Conservation (phyloP, 1,284 basidiomycete species). For the Vanrija sp. region DNA sequence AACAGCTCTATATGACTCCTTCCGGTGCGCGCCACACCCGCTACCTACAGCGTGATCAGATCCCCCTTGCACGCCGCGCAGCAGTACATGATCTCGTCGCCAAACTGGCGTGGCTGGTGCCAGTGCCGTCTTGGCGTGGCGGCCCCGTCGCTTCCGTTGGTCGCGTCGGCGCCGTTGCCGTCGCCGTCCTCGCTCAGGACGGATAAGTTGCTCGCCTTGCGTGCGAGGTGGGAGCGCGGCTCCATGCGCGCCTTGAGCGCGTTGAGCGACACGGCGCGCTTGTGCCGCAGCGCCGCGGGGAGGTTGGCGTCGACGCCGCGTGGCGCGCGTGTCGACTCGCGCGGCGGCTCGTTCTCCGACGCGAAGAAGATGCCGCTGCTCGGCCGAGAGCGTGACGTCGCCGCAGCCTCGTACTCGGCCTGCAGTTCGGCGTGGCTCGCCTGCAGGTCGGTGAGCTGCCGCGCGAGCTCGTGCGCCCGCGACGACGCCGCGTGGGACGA, state of each 20-base stretch:
- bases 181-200: constrained; percentile 4
- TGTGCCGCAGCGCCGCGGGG: constrained; percentile 71
- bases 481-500: constrained; percentile 67
- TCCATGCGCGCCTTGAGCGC: constrained; percentile 84
- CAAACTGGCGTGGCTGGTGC: constrained; percentile 32
- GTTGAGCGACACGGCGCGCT: constrained; percentile 74
- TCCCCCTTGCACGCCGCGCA: constrained; percentile 48
- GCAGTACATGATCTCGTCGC: constrained; percentile 50
- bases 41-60: constrained; percentile 37
- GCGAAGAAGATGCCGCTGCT: not conserved
- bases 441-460: constrained; percentile 52
- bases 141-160: not conserved
- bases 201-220: not conserved
- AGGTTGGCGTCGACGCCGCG: constrained; percentile 58
- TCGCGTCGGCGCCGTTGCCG: not conserved
- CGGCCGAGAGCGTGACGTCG: not conserved
- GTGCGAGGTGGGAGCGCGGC: not conserved
- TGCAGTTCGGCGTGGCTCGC: constrained; percentile 15
- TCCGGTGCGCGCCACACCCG: too few relatives aligned
- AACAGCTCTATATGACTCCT: not conserved
- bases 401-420: not conserved
- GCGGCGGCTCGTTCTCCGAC: not conserved
- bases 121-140: not conserved
- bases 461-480: constrained; percentile 64
- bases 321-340: not conserved